Conservation (phyloP, 768 basidiomycete genomes). For the Hygrocybe punicea region DNA sequence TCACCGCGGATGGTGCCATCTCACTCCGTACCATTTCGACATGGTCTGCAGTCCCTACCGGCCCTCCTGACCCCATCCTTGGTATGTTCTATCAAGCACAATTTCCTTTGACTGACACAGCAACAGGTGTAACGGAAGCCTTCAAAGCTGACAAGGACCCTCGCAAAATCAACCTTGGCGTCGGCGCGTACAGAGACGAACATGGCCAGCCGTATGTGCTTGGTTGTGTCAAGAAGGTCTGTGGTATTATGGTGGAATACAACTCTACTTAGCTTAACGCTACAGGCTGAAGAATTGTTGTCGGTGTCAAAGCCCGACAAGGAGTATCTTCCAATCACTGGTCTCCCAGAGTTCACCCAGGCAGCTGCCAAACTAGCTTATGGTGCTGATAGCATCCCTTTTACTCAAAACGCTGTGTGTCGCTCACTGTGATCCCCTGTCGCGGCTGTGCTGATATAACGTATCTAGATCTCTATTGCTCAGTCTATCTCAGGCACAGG, state of each 20-base stretch:
- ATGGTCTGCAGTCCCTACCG: slow-evolving; percentile 81
- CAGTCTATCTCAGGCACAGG: slow-evolving; percentile 98
- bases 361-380: slow-evolving; percentile 89
- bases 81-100: slow-evolving; percentile 45
- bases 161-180: slow-evolving; percentile 96
- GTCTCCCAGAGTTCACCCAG: slow-evolving; percentile 80
- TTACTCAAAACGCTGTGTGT: slow-evolving; percentile 71
- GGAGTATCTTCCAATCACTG: slow-evolving; percentile 95
- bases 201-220: slow-evolving; percentile 94
- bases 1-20: slow-evolving; percentile 2
- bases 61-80: slow-evolving; percentile 91
- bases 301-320: slow-evolving; percentile 71
- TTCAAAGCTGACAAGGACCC: slow-evolving; percentile 94
- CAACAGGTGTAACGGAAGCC: slow-evolving; percentile 83
- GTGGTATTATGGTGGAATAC: background rate
- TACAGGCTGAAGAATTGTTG: slow-evolving; percentile 74
- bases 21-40: slow-evolving; percentile 56
- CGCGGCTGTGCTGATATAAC: background rate
- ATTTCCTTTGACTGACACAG: slow-evolving; percentile 10
- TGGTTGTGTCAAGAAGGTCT: slow-evolving; percentile 80
- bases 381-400: slow-evolving; percentile 70
- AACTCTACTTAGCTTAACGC: background rate
- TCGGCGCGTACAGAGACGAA: slow-evolving; percentile 93
- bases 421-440: background rate
- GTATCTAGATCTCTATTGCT: slow-evolving; percentile 68